These are phyloP conservation scores for Paraphoma chrysanthemicola DNA, from an alignment of 2,329 filamentous ascomycete genomes.

Conservation along the genomic window DNA sequence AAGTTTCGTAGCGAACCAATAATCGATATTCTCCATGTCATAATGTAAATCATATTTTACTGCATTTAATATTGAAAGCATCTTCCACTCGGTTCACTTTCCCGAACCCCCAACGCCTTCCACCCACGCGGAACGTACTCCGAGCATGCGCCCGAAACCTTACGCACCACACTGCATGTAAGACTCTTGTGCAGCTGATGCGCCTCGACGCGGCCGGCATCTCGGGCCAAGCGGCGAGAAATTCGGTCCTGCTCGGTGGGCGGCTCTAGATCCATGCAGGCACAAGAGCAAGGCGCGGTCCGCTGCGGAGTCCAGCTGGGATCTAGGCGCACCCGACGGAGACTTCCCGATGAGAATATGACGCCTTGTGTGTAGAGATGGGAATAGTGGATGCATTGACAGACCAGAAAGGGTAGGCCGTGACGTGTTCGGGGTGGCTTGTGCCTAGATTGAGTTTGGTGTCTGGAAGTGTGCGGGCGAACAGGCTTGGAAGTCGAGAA, in stretches of 20 bases:
- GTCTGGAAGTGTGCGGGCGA: too few species aligned
- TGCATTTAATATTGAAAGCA: neutral
- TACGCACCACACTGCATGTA: neutral
- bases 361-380: too few species aligned
- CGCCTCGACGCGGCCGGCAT: too few species aligned
- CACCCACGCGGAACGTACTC: neutral
- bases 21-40: neutral
- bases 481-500: too few species aligned
- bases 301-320: neutral
- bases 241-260: neutral
- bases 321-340: neutral
- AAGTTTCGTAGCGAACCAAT: too few species aligned
- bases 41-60: neutral
- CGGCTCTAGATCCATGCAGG: neutral
- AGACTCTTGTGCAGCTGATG: neutral
- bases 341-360: neutral
- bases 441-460: too few species aligned
- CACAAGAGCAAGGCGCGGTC: neutral
- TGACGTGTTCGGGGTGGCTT: too few species aligned
- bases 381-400: too few species aligned
- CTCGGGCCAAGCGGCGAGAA: neutral
- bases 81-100: neutral
- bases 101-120: neutral
- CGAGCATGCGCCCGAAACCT: neutral
- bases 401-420: too few species aligned